Evolutionary conservation across 2,329 filamentous ascomycete species (phyloP).

Genomic region (Teratosphaeriaceae sp.): DNA sequence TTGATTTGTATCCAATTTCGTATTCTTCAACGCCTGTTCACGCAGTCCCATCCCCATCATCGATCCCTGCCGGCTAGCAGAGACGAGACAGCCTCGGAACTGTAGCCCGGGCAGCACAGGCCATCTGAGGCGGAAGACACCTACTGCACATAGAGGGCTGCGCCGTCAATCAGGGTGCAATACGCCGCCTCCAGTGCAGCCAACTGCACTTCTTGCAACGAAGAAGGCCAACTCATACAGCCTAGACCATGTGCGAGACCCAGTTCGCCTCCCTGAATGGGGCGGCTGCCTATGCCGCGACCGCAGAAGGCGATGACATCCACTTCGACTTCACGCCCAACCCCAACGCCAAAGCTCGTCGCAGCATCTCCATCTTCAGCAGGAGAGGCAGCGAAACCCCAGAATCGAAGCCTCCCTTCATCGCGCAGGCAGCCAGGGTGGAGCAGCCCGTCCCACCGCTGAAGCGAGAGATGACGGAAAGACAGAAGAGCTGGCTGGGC

Average conservation of each 20-base stretch:
- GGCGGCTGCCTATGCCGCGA: not conserved
- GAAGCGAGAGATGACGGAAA: constrained; percentile 15
- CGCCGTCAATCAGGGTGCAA: no score
- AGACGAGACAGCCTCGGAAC: no score
- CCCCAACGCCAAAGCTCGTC: constrained; percentile 12
- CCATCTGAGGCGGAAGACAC: no score
- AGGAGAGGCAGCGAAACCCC: constrained; percentile 26
- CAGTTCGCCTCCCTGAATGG: constrained; percentile 7
- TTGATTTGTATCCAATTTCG: not conserved
- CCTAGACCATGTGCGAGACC: constrained; percentile 1
- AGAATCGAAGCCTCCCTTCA: constrained; percentile 14
- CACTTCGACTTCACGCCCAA: constrained; percentile 2
- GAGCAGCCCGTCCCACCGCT: constrained; percentile 2
- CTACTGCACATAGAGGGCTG: no score
- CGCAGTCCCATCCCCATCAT: not conserved
- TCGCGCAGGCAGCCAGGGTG: constrained; percentile 15
- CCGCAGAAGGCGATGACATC: not conserved
- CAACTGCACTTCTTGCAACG: not conserved
- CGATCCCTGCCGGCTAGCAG: no score
- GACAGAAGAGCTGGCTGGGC: constrained; percentile 19
- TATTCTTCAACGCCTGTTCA: not conserved
- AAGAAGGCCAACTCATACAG: not conserved
- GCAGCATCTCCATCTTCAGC: constrained; percentile 32
- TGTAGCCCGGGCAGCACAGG: no score
- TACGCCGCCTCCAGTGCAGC: not conserved